phyloP scores from a whole-genome alignment of 106 monocot species.

The Apostasia shenzhenica region DNA sequence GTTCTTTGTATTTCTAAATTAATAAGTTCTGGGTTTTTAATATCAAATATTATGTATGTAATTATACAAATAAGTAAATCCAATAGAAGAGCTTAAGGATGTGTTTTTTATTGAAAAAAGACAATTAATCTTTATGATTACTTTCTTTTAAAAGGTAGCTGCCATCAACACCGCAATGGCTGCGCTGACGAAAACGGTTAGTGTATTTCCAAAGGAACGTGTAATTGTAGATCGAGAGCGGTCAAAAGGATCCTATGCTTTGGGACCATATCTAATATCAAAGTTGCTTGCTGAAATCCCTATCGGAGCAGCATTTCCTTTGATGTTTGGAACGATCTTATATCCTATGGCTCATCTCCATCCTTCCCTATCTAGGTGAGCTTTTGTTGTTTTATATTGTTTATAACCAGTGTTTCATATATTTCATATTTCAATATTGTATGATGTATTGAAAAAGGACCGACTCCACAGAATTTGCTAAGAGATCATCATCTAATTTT shows the following conservation, averaged over 20 bases:
- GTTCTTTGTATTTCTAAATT: too few species aligned
- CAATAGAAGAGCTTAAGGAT: neutral
- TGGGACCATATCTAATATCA: slow-evolving; percentile 89
- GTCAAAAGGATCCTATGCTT: slow-evolving; percentile 75
- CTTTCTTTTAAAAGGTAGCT: slow-evolving; percentile 49
- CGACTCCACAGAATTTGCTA: too few species aligned
- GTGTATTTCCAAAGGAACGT: slow-evolving; percentile 93
- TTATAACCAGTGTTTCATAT: neutral
- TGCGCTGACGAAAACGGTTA: slow-evolving; percentile 95
- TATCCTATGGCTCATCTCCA: slow-evolving; percentile 97
- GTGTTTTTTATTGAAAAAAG: neutral
- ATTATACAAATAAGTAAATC: too few species aligned
- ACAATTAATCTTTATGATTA: neutral
- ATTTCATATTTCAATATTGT: too few species aligned
- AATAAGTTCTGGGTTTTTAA: too few species aligned
- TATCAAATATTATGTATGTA: too few species aligned
- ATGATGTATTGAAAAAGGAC: too few species aligned
- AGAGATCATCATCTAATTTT: too few species aligned
- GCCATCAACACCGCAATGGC: slow-evolving; percentile 99
- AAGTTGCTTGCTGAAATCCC: slow-evolving; percentile 97
- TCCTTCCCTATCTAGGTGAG: slow-evolving; percentile 73
- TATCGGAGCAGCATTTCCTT: slow-evolving; percentile 87
- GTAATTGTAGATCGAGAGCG: slow-evolving; percentile 88
- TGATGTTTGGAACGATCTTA: slow-evolving; percentile 84
- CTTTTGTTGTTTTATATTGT: slow-evolving; percentile 3